These are phyloP conservation scores for Botryosphaeria agaves DNA, from an alignment of 2,329 filamentous ascomycete species.

Conservation along the genomic window DNA sequence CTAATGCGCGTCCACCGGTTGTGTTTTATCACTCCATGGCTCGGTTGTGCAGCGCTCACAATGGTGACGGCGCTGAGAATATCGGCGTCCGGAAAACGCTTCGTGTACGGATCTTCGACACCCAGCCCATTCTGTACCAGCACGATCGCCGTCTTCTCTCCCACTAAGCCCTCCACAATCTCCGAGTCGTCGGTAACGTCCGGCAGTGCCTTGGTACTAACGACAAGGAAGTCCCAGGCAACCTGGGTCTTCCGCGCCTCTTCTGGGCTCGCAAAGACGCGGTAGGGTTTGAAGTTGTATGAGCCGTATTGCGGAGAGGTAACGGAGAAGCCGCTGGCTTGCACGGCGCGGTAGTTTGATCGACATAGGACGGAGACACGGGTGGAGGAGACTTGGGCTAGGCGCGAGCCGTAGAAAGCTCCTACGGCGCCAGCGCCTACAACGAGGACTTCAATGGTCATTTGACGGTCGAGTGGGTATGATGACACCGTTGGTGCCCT, in stretches of 20 bases:
- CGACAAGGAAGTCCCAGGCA: slow-evolving; percentile 48
- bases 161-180: slow-evolving; percentile 43
- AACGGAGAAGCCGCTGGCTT: slow-evolving; percentile 42
- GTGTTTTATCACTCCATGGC: slow-evolving; percentile 45
- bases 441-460: slow-evolving; percentile 42
- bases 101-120: slow-evolving; percentile 48
- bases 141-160: slow-evolving; percentile 38
- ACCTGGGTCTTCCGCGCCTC: slow-evolving; percentile 31
- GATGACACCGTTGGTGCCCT: too few species aligned
- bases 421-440: slow-evolving; percentile 56
- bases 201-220: slow-evolving; percentile 54
- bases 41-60: slow-evolving; percentile 48
- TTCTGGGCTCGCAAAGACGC: slow-evolving; percentile 43
- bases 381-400: slow-evolving; percentile 34
- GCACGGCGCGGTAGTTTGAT: slow-evolving; percentile 52
- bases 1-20: slow-evolving; percentile 60
- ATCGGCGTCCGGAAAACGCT: slow-evolving; percentile 40
- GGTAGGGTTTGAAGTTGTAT: slow-evolving; percentile 44
- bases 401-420: slow-evolving; percentile 53
- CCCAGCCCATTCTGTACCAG: slow-evolving; percentile 56
- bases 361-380: slow-evolving; percentile 54
- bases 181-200: slow-evolving; percentile 45
- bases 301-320: slow-evolving; percentile 49
- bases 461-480: too few species aligned
- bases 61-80: slow-evolving; percentile 55